phyloP scores from a whole-genome alignment of 768 basidiomycete genomes.

The Lactarius quietus region DNA sequence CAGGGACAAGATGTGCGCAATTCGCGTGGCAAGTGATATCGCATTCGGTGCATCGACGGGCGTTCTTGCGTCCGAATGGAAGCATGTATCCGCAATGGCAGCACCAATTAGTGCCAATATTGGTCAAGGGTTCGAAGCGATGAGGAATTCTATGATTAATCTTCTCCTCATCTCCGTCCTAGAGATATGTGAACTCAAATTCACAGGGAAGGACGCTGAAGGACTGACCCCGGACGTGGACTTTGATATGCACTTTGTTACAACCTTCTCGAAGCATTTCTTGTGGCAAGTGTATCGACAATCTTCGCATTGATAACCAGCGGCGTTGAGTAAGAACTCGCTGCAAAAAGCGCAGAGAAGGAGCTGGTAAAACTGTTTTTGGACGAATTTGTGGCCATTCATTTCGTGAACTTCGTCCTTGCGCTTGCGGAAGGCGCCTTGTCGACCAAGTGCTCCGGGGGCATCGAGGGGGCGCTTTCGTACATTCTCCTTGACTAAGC shows the following conservation, averaged over 20 bases:
- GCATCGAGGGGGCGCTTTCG: constrained; percentile 94
- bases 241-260: constrained; percentile 99
- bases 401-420: constrained; percentile 99
- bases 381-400: constrained; percentile 99
- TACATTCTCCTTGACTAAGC: constrained; percentile 92
- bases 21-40: constrained; percentile 95
- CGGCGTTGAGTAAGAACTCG: constrained; percentile 95
- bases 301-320: constrained; percentile 99
- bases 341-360: constrained; percentile 98
- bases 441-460: constrained; percentile 89
- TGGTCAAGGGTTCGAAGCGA: constrained; percentile 94
- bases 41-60: constrained; percentile 94
- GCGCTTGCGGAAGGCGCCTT: constrained; percentile 96
- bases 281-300: constrained; percentile 99
- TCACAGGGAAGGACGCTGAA: not conserved
- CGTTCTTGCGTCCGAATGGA: constrained; percentile 94
- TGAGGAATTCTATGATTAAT: constrained; percentile 99
- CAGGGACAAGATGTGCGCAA: constrained; percentile 96
- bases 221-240: constrained; percentile 83
- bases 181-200: constrained; percentile 9
- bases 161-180: constrained; percentile 98
- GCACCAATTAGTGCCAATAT: constrained; percentile 98
- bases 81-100: constrained; percentile 99
- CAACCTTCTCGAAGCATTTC: constrained; percentile 98
- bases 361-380: constrained; percentile 96